Conservation (phyloP, 1,139 yeast genomes). For the Spathaspora jeffriesii region DNA sequence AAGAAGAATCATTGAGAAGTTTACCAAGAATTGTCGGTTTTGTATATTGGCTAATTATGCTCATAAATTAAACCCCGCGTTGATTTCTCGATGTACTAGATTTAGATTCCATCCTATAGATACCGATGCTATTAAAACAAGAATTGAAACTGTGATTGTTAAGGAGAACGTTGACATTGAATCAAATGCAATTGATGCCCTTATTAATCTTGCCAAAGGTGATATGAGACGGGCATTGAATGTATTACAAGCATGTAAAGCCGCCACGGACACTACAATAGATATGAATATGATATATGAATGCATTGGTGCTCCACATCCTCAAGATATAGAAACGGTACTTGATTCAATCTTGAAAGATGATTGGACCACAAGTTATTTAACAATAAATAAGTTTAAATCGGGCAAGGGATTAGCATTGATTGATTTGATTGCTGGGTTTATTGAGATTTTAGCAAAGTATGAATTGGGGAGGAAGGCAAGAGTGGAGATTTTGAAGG, state of each 20-base stretch:
- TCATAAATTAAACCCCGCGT: conserved; percentile 93
- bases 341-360: conserved; percentile 78
- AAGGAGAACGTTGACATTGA: conserved; percentile 63
- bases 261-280: conserved; percentile 58
- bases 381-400: conserved; percentile 65
- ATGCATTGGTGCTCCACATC: conserved; percentile 96
- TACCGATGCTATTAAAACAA: conserved; percentile 62
- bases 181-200: conserved; percentile 61
- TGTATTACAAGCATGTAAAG: conserved; percentile 91
- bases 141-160: conserved; percentile 68
- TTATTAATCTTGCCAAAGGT: conserved; percentile 75
- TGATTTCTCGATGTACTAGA: conserved; percentile 91
- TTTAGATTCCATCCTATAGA: conserved; percentile 89
- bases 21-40: conserved; percentile 92
- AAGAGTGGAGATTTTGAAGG: conserved; percentile 62
- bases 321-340: conserved; percentile 75
- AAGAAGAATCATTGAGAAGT: conserved; percentile 89
- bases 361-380: conserved; percentile 82
- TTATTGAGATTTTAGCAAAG: conserved; percentile 65
- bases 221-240: conserved; percentile 97
- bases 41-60: conserved; percentile 97
- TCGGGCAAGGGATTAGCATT: conserved; percentile 82
- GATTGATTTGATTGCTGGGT: conserved; percentile 78
- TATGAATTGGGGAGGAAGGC: conserved; percentile 67
- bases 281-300: conserved; percentile 81